A percentile compares a stretch with the other conserved stretches of the same genome.
phyloP scores from a whole-genome alignment of 306 rosid genomes.

The Cucurbita maxima region DNA sequence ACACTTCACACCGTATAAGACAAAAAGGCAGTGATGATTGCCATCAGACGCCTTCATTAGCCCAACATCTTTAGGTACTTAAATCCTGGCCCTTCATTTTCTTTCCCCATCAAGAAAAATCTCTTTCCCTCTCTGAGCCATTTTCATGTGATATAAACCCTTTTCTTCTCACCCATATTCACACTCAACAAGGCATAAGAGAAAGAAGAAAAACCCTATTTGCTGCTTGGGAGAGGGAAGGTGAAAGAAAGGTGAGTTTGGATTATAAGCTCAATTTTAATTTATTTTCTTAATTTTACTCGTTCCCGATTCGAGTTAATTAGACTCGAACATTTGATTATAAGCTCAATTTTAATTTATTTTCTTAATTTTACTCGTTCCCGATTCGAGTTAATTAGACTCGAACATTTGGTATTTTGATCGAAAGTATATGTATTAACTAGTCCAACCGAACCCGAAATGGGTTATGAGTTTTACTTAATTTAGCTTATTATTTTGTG shows the following conservation, averaged over 20 bases:
- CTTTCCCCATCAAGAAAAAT: background rate
- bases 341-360: background rate
- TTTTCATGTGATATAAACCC: background rate
- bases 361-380: too few species aligned
- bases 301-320: too few species aligned
- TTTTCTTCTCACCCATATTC: background rate
- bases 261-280: background rate
- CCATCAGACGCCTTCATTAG: background rate
- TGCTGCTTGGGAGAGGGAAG: background rate
- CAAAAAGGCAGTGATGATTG: background rate
- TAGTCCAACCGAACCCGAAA: too few species aligned
- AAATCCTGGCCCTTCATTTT: background rate
- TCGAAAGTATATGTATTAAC: too few species aligned
- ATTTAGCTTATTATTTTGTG: too few species aligned
- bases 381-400: too few species aligned
- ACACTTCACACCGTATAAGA: background rate
- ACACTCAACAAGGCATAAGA: background rate
- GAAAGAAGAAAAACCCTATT: background rate
- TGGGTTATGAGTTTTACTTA: too few species aligned
- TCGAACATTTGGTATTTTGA: too few species aligned
- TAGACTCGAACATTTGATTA: background rate
- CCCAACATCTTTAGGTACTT: background rate
- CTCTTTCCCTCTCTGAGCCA: background rate
- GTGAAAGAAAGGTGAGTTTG: background rate
- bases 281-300: too few species aligned